Percentiles rank a stretch among this genome's conserved stretches.
phyloP scores from a whole-genome alignment of 164 flowering plant genomes.

The Akebia trifoliata region DNA sequence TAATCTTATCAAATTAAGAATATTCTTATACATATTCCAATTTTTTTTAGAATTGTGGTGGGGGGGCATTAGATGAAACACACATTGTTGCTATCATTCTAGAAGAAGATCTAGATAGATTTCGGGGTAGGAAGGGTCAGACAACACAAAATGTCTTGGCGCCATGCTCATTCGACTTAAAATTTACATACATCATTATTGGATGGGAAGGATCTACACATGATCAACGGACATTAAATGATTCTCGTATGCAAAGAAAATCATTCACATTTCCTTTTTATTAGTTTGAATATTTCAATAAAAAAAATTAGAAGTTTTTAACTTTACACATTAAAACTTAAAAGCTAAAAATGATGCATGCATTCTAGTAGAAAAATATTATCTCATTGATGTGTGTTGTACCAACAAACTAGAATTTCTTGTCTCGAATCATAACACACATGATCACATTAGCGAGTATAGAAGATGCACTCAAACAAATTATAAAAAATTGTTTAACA shows the following conservation, averaged over 20 bases:
- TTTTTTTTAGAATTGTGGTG: neutral
- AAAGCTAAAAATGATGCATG: too few species aligned
- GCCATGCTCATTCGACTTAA: neutral
- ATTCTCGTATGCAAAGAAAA: neutral
- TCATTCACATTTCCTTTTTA: neutral
- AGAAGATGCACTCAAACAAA: neutral
- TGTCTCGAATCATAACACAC: neutral
- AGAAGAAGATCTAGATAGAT: neutral
- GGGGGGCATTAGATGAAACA: conserved; percentile 3
- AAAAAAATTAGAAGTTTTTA: too few species aligned
- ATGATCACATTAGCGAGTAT: neutral
- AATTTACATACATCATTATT: neutral
- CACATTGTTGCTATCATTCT: neutral
- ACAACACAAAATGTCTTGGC: conserved; percentile 10
- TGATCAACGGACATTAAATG: neutral
- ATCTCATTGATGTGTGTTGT: neutral
- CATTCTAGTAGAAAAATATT: neutral
- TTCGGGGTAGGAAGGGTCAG: neutral
- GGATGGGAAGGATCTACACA: conserved; percentile 3
- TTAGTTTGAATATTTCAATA: neutral
- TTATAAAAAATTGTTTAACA: conserved; percentile 2
- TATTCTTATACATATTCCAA: too few species aligned
- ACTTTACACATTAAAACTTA: too few species aligned
- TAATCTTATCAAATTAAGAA: neutral
- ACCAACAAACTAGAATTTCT: neutral